Evolutionary conservation across 2,329 filamentous ascomycete genomes (phyloP), one percentile per base, ranked within the genome.

Genomic region (Colletotrichum salicis): DNA sequence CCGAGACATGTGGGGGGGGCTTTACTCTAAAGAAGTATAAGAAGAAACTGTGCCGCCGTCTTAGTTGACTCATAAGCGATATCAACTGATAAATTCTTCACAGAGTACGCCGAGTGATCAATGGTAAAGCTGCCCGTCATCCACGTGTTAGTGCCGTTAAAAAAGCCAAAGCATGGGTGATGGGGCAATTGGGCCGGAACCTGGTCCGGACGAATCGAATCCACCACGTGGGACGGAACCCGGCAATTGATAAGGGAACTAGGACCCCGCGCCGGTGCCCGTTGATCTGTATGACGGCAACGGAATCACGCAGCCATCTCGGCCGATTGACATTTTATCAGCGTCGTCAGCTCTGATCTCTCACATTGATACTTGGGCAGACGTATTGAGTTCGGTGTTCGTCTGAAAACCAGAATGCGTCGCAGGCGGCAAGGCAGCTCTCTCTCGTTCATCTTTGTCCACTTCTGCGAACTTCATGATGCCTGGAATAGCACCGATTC

Each of bases 201-300:
- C 6, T 31, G 54, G 63, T 22, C 27, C 41, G 22, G 57, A 29
- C 68, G 68, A 67, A 63, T 70, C 33, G 70, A 70, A 72, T 31
- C 54, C 59, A 64, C 70, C 70, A 72, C 70, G 70, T 72, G 70
- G 70, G 65, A 56, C 5, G 64, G 64, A 57, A 52, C 48, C 51
- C 51, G 27, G 52, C 37, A 33, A 45, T 22, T 68, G 41, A 68
- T 71, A 71, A 71, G 69, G 69, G 60, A 63, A 29, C n/a, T 19
- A 15, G 1, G 45, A 2, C 31, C 19, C n/a, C 48, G 6, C 48
- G 19, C 11, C 22, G 12, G 56, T 5, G 22, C 59, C 59, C 45
- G 29, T 29, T 31, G 45, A 11, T 31, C n/a, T 2, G 6, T 24
- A 24, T 7, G 6, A 12, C n/a, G 10, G 19, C 11, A 4, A 45